A percentile compares a stretch with the other conserved stretches of the same genome.
These are phyloP conservation scores for Graphiopsis chlorocephala DNA, from an alignment of 2,329 filamentous ascomycete genomes.

Conservation along the genomic window DNA sequence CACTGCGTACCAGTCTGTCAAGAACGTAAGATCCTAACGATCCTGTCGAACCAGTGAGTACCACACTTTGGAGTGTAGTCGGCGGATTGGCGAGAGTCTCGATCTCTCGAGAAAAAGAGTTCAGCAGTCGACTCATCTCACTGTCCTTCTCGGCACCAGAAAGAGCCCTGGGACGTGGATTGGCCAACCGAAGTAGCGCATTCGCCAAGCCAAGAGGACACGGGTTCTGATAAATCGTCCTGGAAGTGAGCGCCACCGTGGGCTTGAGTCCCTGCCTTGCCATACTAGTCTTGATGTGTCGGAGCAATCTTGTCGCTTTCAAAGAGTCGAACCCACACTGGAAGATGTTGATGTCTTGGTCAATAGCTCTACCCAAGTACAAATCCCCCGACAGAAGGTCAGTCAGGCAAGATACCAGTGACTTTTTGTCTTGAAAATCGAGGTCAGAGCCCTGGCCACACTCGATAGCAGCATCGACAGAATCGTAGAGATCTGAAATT, in stretches of 20 bases:
- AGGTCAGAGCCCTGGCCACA: neutral
- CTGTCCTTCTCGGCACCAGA: neutral
- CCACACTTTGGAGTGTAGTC: constrained; percentile 20
- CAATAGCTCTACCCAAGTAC: neutral
- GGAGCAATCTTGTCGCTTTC: neutral
- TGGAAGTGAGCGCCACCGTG: constrained; percentile 49
- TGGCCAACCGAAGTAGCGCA: neutral
- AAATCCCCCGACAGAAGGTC: neutral
- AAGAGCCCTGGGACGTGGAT: neutral
- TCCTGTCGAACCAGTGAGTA: constrained; percentile 39
- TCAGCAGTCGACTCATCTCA: neutral
- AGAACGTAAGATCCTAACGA: constrained; percentile 36
- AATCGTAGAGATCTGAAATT: constrained; percentile 10
- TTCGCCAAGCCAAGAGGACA: neutral
- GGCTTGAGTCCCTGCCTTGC: constrained; percentile 38
- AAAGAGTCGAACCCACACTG: neutral
- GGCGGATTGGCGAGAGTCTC: neutral
- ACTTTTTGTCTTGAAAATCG: neutral
- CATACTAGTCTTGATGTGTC: neutral
- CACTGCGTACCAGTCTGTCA: constrained; percentile 27
- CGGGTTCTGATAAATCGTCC: constrained; percentile 43
- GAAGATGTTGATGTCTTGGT: neutral
- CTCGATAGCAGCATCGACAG: neutral
- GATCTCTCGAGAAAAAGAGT: neutral
- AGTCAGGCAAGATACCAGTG: neutral